Base-by-base conservation (phyloP, 202 grass and related monocot species). In the Digitaria exilis region DNA sequence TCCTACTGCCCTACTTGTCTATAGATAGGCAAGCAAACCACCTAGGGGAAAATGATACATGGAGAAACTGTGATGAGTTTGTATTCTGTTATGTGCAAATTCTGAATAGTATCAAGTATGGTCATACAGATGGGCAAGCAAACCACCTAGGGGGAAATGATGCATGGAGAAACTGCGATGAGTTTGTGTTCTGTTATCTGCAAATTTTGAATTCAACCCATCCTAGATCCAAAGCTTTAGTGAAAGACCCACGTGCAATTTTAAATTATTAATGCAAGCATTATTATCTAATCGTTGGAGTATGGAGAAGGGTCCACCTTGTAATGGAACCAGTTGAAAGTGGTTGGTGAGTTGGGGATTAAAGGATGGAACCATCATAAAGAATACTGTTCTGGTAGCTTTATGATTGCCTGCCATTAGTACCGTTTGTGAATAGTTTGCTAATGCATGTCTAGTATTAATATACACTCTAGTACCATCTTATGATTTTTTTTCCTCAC, bases 301-400 rank as follows among this genome's bases (percentile, higher is more conserved):
- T 50, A 46, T 14, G 35, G 63, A 51, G 61, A 81, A 74, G 69
- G 84, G 39, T 61, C 81, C 71, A 75, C 71, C 17, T 45, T 75
- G 10, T 65, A 63, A 41, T 55, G 78, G 31, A 87, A 76, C 71
- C 62, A 76, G 56, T 58, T 82, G 84, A 58, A 55, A 81, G 78
- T 87, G 61, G 71, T 87, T 45, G 51, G 49, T 80, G 82, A 69
- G 59, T 80, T 75, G 59, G 52, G 17, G 34, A 43, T 69, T 68
- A 69, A 81, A 76, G 42, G 32, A 42, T 69, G 51, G 70, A 69
- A 42, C 50, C 41, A 42, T 69, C 31, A 17, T 58, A 81, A 69
- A 81, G 56, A 32, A 69, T 62, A 46, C 61, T 76, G 11, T 82
- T 82, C 48, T 70, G 14, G 15, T 30, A 61, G 50, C 78, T 87